Evolutionary conservation across 768 basidiomycete genomes (phyloP).

Genomic region (Candolleomyces efflorescens): DNA sequence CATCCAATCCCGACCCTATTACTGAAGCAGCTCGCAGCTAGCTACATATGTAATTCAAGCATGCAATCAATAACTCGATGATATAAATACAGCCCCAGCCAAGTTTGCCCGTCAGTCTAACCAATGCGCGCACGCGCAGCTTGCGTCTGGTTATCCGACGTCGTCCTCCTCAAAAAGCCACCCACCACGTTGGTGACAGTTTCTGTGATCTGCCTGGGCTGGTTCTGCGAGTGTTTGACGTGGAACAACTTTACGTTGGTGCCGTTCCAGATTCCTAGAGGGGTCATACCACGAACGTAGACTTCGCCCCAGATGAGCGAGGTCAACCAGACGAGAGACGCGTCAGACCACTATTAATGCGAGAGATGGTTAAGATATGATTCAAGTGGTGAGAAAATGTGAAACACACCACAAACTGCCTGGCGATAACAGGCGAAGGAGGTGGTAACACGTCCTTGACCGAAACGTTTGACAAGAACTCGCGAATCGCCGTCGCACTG

Average conservation of each 20-base stretch:
- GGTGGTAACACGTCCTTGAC: slow-evolving; percentile 74
- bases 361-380: slow-evolving; percentile 3
- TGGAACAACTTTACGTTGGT: slow-evolving; percentile 89
- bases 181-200: slow-evolving; percentile 80
- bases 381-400: neutral
- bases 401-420: slow-evolving; percentile 68
- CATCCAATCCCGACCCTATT: neutral
- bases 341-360: slow-evolving; percentile 79
- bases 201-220: slow-evolving; percentile 70
- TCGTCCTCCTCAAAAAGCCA: slow-evolving; percentile 57
- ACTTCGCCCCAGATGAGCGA: slow-evolving; percentile 95
- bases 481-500: slow-evolving; percentile 55
- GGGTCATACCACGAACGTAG: slow-evolving; percentile 85
- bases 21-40: too few species aligned
- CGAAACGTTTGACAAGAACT: slow-evolving; percentile 67
- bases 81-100: neutral
- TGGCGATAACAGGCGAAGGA: slow-evolving; percentile 55
- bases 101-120: too few species aligned
- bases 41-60: neutral
- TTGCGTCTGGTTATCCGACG: slow-evolving; percentile 23
- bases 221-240: slow-evolving; percentile 77
- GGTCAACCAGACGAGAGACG: slow-evolving; percentile 88
- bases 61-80: neutral
- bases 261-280: slow-evolving; percentile 85
- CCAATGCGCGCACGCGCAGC: neutral